A percentile compares a stretch with the other conserved stretches of the same genome.
These are phyloP conservation scores for Pythium sukuiense DNA, from an alignment of 352 stramenopile species.

Conservation along the genomic window DNA sequence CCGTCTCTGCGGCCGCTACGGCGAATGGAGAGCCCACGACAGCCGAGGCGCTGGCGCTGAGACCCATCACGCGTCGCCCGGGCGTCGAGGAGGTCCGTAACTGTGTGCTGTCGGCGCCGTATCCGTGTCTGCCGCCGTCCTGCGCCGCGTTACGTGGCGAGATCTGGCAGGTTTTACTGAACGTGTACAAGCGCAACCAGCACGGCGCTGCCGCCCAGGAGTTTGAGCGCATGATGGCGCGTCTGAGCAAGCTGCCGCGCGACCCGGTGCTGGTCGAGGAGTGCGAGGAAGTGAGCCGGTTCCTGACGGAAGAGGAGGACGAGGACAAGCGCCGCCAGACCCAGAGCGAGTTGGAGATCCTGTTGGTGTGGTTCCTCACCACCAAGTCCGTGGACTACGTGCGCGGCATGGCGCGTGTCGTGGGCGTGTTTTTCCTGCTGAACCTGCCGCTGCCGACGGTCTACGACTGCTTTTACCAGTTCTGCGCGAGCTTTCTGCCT, in stretches of 20 bases:
- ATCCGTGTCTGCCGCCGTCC: slow-evolving; percentile 49
- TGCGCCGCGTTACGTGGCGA: slow-evolving; percentile 56
- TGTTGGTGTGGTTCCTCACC: slow-evolving; percentile 81
- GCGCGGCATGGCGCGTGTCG: slow-evolving; percentile 71
- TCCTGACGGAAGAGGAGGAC: slow-evolving; percentile 31
- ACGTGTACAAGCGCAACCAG: slow-evolving; percentile 80
- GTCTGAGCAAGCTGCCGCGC: slow-evolving; percentile 61
- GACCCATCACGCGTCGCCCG: slow-evolving; percentile 70
- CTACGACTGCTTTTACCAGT: slow-evolving; percentile 89
- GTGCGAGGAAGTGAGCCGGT: slow-evolving; percentile 43
- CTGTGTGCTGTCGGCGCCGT: slow-evolving; percentile 51
- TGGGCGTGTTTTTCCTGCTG: slow-evolving; percentile 72
- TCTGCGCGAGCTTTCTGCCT: slow-evolving; percentile 68
- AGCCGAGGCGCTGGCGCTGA: slow-evolving; percentile 24
- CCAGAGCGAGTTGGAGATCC: slow-evolving; percentile 67
- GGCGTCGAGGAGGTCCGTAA: slow-evolving; percentile 70
- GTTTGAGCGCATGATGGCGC: slow-evolving; percentile 69
- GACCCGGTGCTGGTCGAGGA: slow-evolving; percentile 64
- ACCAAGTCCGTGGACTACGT: slow-evolving; percentile 78
- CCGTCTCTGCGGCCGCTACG: slow-evolving; percentile 22
- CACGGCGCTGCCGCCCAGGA: slow-evolving; percentile 67
- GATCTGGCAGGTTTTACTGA: slow-evolving; percentile 82
- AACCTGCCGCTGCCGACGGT: slow-evolving; percentile 72
- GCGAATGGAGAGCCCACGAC: slow-evolving; percentile 3
- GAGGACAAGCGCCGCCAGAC: slow-evolving; percentile 31